A percentile compares a stretch with the other conserved stretches of the same genome.
These are phyloP conservation scores for Tephrocybe rancida DNA, from an alignment of 768 basidiomycete species.

Conservation along the genomic window DNA sequence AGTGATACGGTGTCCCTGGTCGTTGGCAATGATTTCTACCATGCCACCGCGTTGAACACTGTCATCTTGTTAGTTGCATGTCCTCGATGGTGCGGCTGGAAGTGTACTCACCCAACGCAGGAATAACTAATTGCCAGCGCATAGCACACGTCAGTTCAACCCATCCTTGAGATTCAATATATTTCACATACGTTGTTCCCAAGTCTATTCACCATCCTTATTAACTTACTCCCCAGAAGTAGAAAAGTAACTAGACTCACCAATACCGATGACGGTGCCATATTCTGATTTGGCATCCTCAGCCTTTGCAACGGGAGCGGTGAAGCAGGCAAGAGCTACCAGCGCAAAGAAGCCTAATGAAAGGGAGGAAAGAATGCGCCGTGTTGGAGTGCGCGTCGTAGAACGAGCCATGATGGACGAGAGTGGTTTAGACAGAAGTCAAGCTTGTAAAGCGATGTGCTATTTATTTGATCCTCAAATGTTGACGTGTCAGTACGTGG, in stretches of 20 bases:
- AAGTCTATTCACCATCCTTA: slow-evolving; percentile 55
- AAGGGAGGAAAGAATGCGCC: slow-evolving; percentile 57
- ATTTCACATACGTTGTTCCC: slow-evolving; percentile 76
- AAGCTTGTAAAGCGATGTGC: slow-evolving; percentile 2
- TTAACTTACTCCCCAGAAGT: slow-evolving; percentile 3
- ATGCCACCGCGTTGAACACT: slow-evolving; percentile 86
- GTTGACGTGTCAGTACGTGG: slow-evolving; percentile 47
- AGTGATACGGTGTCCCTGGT: slow-evolving; percentile 88
- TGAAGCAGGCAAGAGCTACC: slow-evolving; percentile 73
- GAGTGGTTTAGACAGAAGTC: slow-evolving; percentile 28
- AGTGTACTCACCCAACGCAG: slow-evolving; percentile 81
- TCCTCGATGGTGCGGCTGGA: not conserved
- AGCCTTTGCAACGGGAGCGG: slow-evolving; percentile 63
- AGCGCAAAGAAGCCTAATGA: slow-evolving; percentile 63
- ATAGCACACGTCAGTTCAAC: slow-evolving; percentile 25
- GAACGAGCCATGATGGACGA: slow-evolving; percentile 44
- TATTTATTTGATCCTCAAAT: slow-evolving; percentile 30
- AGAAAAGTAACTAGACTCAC: slow-evolving; percentile 38
- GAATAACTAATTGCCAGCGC: slow-evolving; percentile 66
- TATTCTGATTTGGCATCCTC: slow-evolving; percentile 75
- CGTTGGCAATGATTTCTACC: slow-evolving; percentile 90
- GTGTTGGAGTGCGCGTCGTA: slow-evolving; percentile 61
- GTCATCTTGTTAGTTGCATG: not conserved
- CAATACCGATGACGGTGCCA: slow-evolving; percentile 93
- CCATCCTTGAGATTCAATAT: not conserved